Conservation (phyloP, 352 stramenopile species). For the Pythium myriotylum region DNA sequence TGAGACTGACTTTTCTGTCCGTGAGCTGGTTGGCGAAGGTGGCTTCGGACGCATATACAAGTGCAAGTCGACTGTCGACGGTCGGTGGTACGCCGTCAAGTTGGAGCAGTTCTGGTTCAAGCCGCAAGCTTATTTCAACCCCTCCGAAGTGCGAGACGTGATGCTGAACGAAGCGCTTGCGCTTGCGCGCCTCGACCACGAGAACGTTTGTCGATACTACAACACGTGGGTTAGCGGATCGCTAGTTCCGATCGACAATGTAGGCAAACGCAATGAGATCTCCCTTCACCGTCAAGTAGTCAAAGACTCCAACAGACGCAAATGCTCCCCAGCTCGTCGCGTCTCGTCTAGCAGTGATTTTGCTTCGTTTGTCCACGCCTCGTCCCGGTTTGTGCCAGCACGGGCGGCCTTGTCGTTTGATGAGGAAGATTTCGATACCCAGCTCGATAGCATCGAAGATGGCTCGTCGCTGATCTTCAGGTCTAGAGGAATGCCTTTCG, state of each 20-base stretch:
- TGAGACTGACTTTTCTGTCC: constrained; percentile 73
- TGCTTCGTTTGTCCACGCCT: constrained; percentile 12
- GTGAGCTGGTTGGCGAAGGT: constrained; percentile 69
- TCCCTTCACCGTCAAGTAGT: not conserved
- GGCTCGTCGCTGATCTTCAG: not conserved
- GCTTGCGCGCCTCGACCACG: constrained; percentile 91
- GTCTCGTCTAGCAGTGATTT: constrained; percentile 31
- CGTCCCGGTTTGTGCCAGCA: constrained; percentile 17
- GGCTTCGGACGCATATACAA: constrained; percentile 83
- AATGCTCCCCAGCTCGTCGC: constrained; percentile 14
- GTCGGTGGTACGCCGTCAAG: constrained; percentile 79
- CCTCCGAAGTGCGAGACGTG: constrained; percentile 85
- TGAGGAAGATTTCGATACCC: constrained; percentile 21
- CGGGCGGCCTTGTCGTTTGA: constrained; percentile 12
- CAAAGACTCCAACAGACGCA: not conserved
- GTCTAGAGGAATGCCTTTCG: not conserved
- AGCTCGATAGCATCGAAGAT: constrained; percentile 28
- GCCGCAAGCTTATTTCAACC: constrained; percentile 78
- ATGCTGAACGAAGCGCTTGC: constrained; percentile 93
- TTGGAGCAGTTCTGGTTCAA: constrained; percentile 86
- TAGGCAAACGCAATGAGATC: constrained; percentile 31
- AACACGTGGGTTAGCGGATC: constrained; percentile 80
- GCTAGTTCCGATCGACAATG: constrained; percentile 59
- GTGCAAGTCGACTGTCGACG: constrained; percentile 71
- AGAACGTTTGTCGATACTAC: constrained; percentile 95